Conservation (phyloP, 2,329 filamentous ascomycete genomes). For the Amylocarpus encephaloides region DNA sequence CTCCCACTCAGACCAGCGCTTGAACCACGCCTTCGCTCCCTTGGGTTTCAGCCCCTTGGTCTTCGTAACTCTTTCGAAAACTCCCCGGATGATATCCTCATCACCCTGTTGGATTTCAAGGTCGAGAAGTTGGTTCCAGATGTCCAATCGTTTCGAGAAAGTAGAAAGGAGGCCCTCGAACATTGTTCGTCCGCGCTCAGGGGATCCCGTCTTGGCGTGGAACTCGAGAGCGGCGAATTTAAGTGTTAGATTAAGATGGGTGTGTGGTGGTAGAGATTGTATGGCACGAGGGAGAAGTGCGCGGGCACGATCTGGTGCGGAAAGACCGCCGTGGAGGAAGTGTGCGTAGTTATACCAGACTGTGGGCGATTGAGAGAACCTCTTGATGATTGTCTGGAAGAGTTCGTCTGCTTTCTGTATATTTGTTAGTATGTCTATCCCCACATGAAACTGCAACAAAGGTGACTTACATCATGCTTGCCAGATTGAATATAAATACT, state of each 20-base stretch:
- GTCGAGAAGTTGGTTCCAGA: constrained; percentile 90
- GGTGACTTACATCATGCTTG: constrained; percentile 65
- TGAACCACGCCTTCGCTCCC: constrained; percentile 82
- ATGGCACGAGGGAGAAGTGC: constrained; percentile 75
- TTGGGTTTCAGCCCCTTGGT: constrained; percentile 70
- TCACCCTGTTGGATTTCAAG: constrained; percentile 64
- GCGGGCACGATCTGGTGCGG: constrained; percentile 66
- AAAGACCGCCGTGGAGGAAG: constrained; percentile 74
- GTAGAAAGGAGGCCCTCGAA: constrained; percentile 82
- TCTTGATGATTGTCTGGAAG: constrained; percentile 82
- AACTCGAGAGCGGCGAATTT: constrained; percentile 93
- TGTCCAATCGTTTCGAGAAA: constrained; percentile 82
- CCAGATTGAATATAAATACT: constrained; percentile 93
- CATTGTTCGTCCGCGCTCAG: constrained; percentile 88
- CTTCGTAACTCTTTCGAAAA: constrained; percentile 75
- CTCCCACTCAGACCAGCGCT: constrained; percentile 88
- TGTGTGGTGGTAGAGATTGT: constrained; percentile 66
- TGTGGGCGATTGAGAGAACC: constrained; percentile 70
- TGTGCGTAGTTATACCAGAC: constrained; percentile 94
- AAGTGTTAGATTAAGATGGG: constrained; percentile 66
- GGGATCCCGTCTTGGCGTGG: constrained; percentile 70
- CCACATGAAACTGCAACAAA: neutral
- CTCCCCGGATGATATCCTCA: constrained; percentile 56
- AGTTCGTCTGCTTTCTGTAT: constrained; percentile 76
- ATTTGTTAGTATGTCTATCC: constrained; percentile 21